Percentiles rank a stretch among this genome's conserved stretches.
phyloP scores from a whole-genome alignment of 31 red algal species.

The Asparagopsis taxiformis region DNA sequence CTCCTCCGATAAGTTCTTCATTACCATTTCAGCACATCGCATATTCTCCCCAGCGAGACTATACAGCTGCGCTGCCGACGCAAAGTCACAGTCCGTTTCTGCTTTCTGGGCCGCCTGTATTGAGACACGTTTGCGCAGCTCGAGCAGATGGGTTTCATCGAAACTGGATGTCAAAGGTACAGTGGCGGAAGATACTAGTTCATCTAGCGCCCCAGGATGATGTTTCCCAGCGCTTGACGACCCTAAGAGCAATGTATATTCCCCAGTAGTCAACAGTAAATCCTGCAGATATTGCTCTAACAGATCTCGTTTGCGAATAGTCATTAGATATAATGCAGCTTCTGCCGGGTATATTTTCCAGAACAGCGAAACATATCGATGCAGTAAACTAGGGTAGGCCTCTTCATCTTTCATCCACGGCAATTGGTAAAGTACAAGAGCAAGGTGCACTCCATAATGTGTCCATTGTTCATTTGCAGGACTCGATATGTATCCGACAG shows the following conservation, averaged over 20 bases:
- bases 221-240: neutral
- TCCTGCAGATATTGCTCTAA: constrained; percentile 8
- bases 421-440: constrained; percentile 25
- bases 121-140: constrained; percentile 6
- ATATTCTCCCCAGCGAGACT: no score
- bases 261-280: constrained; percentile 20
- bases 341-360: constrained; percentile 18
- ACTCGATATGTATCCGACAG: constrained; percentile 46
- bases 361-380: constrained; percentile 15
- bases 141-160: constrained; percentile 5
- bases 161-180: constrained; percentile 30
- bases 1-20: no score
- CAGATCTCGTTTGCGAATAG: constrained; percentile 3
- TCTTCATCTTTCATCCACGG: constrained; percentile 33
- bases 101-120: constrained; percentile 9
- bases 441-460: constrained; percentile 27
- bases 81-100: constrained; percentile 22
- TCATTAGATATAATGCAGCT: constrained; percentile 35
- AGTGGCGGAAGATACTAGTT: constrained; percentile 11
- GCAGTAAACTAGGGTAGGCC: constrained; percentile 7
- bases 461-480: constrained; percentile 1
- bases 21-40: no score
- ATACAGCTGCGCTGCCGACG: no score
- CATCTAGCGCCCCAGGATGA: constrained; percentile 9
- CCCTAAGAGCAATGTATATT: constrained; percentile 14